phyloP scores from a whole-genome alignment of 805 yeast species.

The Candida takata region DNA sequence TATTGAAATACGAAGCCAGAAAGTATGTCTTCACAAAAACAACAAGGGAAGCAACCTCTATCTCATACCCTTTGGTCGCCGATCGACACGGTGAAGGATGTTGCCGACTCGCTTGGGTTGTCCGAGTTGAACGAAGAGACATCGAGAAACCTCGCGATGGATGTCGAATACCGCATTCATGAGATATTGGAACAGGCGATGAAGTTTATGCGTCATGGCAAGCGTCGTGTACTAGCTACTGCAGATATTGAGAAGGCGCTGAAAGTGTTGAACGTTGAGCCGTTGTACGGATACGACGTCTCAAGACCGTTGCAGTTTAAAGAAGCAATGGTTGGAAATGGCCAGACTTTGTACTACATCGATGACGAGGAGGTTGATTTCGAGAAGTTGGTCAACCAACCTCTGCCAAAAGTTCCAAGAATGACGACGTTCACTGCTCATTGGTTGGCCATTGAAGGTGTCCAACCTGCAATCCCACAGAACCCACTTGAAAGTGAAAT shows the following conservation, averaged over 20 bases:
- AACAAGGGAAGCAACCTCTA: conserved; percentile 35
- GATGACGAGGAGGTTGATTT: conserved; percentile 93
- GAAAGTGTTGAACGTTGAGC: conserved; percentile 84
- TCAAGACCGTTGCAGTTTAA: conserved; percentile 65
- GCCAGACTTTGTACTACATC: conserved; percentile 86
- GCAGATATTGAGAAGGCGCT: conserved; percentile 78
- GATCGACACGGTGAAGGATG: conserved; percentile 92
- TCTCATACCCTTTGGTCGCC: conserved; percentile 98
- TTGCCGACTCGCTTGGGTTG: conserved; percentile 86
- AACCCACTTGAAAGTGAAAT: conserved; percentile 81
- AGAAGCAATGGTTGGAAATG: conserved; percentile 85
- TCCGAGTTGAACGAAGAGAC: conserved; percentile 79
- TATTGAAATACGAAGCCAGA: background rate
- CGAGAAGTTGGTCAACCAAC: conserved; percentile 87
- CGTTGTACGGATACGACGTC: conserved; percentile 81
- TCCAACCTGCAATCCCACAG: conserved; percentile 95
- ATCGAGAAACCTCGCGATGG: conserved; percentile 94
- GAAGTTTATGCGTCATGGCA: conserved; percentile 92
- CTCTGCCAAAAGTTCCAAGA: conserved; percentile 92
- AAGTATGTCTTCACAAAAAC: conserved; percentile 6
- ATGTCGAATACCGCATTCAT: conserved; percentile 94
- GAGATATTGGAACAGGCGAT: conserved; percentile 94
- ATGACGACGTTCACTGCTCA: conserved; percentile 89
- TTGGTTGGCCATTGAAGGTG: conserved; percentile 98
- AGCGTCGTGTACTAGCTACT: conserved; percentile 73